These are phyloP conservation scores for Punctularia strigosozonata DNA, from an alignment of 768 basidiomycete genomes.

Conservation along the genomic window DNA sequence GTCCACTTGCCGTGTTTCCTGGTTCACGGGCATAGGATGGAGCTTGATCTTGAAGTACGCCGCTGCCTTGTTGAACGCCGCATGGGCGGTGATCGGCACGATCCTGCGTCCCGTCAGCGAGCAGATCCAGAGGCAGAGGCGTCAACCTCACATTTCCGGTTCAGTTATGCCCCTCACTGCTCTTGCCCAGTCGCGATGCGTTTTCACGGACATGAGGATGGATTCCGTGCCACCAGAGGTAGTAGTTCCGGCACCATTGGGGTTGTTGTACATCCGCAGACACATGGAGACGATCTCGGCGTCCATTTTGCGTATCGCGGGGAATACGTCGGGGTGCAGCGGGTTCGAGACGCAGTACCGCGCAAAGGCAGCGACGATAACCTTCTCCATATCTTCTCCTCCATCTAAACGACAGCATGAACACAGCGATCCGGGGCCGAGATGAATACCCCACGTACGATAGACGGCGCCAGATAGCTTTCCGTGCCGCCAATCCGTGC, in stretches of 20 bases:
- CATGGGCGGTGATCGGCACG: constrained; percentile 76
- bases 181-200: constrained; percentile 86
- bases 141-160: constrained; percentile 72
- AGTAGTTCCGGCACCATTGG: constrained; percentile 80
- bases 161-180: constrained; percentile 77
- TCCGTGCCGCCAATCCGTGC: constrained; percentile 52
- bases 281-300: constrained; percentile 89
- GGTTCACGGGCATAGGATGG: constrained; percentile 75
- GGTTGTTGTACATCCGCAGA: constrained; percentile 73
- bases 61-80: constrained; percentile 91
- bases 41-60: constrained; percentile 86
- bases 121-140: no score
- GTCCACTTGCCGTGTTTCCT: constrained; percentile 65
- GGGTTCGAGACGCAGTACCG: constrained; percentile 83
- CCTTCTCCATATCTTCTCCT: constrained; percentile 65
- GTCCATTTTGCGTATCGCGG: constrained; percentile 92
- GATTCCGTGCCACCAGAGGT: constrained; percentile 95
- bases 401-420: constrained; percentile 41
- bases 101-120: no score
- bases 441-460: constrained; percentile 34
- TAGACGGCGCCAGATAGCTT: constrained; percentile 82
- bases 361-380: constrained; percentile 73
- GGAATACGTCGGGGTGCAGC: constrained; percentile 88
- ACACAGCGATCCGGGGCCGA: neutral
- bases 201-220: constrained; percentile 92